These are phyloP conservation scores for Geotrichum phurueaensis DNA, from an alignment of 1,139 yeast genomes.

Conservation along the genomic window DNA sequence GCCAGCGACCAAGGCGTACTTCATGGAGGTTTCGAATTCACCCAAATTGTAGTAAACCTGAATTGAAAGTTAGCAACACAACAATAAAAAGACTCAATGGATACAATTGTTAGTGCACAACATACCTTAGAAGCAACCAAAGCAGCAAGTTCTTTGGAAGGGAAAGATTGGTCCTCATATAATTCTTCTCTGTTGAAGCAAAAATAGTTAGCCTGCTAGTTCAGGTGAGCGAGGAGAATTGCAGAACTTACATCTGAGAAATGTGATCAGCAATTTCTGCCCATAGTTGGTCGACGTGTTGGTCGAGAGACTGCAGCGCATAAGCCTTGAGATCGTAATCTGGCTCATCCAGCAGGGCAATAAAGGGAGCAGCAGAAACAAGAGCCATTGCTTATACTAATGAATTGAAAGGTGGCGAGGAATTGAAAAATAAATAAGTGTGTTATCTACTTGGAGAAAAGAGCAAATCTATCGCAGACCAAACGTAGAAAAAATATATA, in stretches of 20 bases:
- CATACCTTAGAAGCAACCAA: slow-evolving; percentile 69
- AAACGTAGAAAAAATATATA: neutral
- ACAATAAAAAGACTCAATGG: neutral
- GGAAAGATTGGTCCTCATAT: slow-evolving; percentile 76
- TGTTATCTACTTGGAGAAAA: neutral
- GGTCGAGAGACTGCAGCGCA: slow-evolving; percentile 78
- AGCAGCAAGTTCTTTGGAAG: slow-evolving; percentile 79
- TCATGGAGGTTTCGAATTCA: slow-evolving; percentile 86
- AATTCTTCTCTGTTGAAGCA: slow-evolving; percentile 54
- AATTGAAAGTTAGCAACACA: neutral
- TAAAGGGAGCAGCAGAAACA: slow-evolving; percentile 67
- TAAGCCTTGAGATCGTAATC: slow-evolving; percentile 73
- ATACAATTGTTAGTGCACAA: neutral
- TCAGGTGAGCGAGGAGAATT: neutral
- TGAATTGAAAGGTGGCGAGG: neutral
- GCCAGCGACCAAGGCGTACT: slow-evolving; percentile 81
- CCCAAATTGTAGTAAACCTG: slow-evolving; percentile 86
- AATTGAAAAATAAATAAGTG: neutral
- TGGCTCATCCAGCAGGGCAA: slow-evolving; percentile 80
- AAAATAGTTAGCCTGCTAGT: slow-evolving; percentile 7
- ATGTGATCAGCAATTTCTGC: slow-evolving; percentile 93
- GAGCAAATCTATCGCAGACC: neutral
- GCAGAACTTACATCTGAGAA: slow-evolving; percentile 47
- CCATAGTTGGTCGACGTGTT: slow-evolving; percentile 88
- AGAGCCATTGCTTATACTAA: slow-evolving; percentile 22